A percentile compares a stretch with the other conserved stretches of the same genome.
Conservation (phyloP, 1,139 yeast genomes). For the Candida albicans region DNA sequence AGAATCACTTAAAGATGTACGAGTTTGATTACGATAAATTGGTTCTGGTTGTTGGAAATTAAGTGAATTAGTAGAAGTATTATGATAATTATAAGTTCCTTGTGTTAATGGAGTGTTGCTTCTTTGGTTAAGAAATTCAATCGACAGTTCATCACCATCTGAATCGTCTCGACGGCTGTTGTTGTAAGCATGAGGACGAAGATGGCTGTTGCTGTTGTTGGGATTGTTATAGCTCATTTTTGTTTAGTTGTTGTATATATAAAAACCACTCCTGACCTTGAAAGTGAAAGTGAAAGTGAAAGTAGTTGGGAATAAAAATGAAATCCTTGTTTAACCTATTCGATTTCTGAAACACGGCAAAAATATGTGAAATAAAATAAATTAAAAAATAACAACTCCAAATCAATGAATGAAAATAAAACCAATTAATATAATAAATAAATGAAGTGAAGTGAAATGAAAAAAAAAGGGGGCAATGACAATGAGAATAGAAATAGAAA, state of each 20-base stretch:
- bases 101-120: constrained; percentile 17
- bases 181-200: constrained; percentile 6
- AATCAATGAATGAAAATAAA: too few relatives aligned
- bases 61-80: constrained; percentile 22
- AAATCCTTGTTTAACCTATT: neutral
- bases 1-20: constrained; percentile 13
- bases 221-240: constrained; percentile 13
- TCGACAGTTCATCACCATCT: constrained; percentile 11
- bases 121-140: constrained; percentile 10
- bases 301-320: neutral
- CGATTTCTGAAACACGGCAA: too few relatives aligned
- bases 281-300: neutral
- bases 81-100: constrained; percentile 22
- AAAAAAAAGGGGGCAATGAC: too few relatives aligned
- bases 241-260: neutral
- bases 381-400: too few relatives aligned
- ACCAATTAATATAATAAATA: too few relatives aligned
- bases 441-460: too few relatives aligned
- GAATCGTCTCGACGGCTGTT: constrained; percentile 9
- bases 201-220: constrained; percentile 6
- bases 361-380: too few relatives aligned
- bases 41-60: constrained; percentile 38
- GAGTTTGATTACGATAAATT: constrained; percentile 17
- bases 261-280: neutral
- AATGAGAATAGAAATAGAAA: too few relatives aligned